These are phyloP conservation scores for Trichoderma arundinaceum DNA, from an alignment of 2,329 filamentous ascomycete genomes.

Conservation along the genomic window DNA sequence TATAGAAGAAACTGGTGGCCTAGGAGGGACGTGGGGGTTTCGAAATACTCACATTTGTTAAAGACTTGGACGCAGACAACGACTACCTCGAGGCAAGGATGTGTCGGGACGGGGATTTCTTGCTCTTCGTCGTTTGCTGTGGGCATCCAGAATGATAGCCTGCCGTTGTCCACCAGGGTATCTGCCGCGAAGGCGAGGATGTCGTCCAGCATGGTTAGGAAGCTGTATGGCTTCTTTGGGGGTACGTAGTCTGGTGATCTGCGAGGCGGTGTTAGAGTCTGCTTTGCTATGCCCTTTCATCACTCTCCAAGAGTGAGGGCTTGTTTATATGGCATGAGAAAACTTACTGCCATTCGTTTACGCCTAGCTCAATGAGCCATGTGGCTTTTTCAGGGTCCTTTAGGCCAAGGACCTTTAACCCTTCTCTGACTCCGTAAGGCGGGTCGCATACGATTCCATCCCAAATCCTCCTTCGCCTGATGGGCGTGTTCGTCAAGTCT, in stretches of 20 bases:
- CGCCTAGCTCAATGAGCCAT: conserved; percentile 70
- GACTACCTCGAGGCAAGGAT: conserved; percentile 75
- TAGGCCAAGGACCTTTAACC: conserved; percentile 82
- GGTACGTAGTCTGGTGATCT: conserved; percentile 72
- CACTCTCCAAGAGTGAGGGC: accelerated
- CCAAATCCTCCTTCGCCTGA: conserved; percentile 67
- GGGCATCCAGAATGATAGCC: conserved; percentile 96
- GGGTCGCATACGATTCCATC: conserved; percentile 96
- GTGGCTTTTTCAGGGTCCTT: conserved; percentile 67
- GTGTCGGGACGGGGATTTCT: conserved; percentile 76
- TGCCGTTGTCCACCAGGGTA: conserved; percentile 77
- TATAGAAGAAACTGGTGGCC: too few species aligned
- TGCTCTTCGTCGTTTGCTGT: conserved; percentile 80
- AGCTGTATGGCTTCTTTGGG: conserved; percentile 91
- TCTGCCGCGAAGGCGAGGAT: conserved; percentile 81
- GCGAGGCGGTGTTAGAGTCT: not conserved
- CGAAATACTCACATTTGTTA: conserved; percentile 72
- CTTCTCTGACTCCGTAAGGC: conserved; percentile 93
- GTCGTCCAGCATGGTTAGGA: conserved; percentile 86
- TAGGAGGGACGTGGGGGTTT: not conserved
- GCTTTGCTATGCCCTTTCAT: not conserved
- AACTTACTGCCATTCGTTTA: conserved; percentile 69
- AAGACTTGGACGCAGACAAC: conserved; percentile 84
- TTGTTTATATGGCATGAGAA: not conserved
- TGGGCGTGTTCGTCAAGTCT: conserved; percentile 85